Percentiles rank a stretch among this genome's conserved stretches.
These are phyloP conservation scores for Saprolegnia parasitica DNA, from an alignment of 352 stramenopile genomes.

Conservation along the genomic window DNA sequence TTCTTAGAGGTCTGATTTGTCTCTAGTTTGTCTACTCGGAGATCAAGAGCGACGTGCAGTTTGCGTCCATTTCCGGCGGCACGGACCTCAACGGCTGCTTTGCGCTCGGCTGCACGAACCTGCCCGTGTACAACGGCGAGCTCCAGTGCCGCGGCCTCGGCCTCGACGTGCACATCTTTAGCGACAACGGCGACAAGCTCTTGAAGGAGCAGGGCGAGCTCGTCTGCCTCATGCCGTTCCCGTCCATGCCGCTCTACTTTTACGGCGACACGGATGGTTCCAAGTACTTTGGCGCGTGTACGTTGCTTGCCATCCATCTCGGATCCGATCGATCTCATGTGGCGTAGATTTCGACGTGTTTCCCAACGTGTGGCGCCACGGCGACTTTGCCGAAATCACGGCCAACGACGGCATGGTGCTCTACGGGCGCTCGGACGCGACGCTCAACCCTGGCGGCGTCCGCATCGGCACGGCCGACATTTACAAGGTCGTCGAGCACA, in stretches of 20 bases:
- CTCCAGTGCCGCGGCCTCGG: conserved; percentile 75
- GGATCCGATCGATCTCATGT: not conserved
- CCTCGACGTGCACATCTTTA: conserved; percentile 71
- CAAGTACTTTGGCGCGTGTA: conserved; percentile 75
- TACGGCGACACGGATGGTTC: conserved; percentile 67
- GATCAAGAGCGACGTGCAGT: conserved; percentile 73
- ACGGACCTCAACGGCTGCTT: conserved; percentile 84
- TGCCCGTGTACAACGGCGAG: conserved; percentile 74
- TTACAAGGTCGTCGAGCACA: conserved; percentile 72
- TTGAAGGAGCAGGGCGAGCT: conserved; percentile 52
- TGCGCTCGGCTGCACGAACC: conserved; percentile 61
- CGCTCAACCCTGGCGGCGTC: conserved; percentile 69
- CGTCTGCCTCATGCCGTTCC: conserved; percentile 73
- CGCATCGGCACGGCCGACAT: conserved; percentile 75
- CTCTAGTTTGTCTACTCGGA: conserved; percentile 60
- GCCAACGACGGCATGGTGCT: conserved; percentile 60
- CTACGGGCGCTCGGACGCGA: conserved; percentile 72
- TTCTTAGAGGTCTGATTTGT: not conserved
- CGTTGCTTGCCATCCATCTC: not conserved
- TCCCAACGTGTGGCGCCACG: conserved; percentile 69
- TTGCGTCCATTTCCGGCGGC: conserved; percentile 75
- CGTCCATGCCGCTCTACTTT: conserved; percentile 79
- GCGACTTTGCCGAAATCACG: conserved; percentile 74
- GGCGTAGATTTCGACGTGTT: conserved; percentile 71
- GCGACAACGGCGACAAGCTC: conserved; percentile 53